Conservation (phyloP, 2,329 filamentous ascomycete genomes). For the Calcarisporium arbuscula region DNA sequence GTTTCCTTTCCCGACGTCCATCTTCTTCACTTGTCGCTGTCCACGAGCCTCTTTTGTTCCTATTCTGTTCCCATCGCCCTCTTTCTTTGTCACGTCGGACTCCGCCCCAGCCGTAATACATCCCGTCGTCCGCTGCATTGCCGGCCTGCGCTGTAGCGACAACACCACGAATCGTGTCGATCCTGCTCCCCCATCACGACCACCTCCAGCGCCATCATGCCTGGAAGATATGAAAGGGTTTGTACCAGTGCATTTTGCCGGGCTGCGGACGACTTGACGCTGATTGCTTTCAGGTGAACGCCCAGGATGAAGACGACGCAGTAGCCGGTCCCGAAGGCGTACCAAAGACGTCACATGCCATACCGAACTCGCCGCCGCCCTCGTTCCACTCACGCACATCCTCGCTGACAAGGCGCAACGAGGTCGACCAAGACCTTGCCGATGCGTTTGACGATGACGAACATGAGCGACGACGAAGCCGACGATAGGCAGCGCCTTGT, state of each 20-base stretch:
- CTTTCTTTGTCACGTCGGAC: neutral
- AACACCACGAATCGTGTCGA: too few relatives aligned
- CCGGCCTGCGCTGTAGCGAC: constrained; percentile 4
- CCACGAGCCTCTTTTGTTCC: neutral
- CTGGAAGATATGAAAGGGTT: constrained; percentile 54
- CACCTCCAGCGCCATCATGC: constrained; percentile 33
- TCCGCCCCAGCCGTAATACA: constrained; percentile 1
- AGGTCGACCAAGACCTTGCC: constrained; percentile 72
- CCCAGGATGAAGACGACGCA: constrained; percentile 49
- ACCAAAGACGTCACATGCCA: constrained; percentile 24
- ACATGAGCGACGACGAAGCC: constrained; percentile 63
- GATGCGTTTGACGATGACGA: constrained; percentile 87
- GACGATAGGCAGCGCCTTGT: constrained; percentile 86
- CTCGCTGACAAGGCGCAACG: constrained; percentile 35
- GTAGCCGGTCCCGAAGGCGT: constrained; percentile 24
- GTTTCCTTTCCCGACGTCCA: too few relatives aligned
- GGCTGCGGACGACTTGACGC: constrained; percentile 4
- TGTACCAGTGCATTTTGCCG: constrained; percentile 12
- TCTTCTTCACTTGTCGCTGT: neutral
- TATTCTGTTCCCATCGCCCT: neutral
- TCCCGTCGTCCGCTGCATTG: constrained; percentile 1
- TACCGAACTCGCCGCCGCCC: constrained; percentile 61
- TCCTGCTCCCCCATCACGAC: too few relatives aligned
- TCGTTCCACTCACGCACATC: constrained; percentile 85
- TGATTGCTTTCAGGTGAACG: constrained; percentile 43